Conservation (phyloP, 1,284 basidiomycete species). For the Violaceomyces palustris region DNA sequence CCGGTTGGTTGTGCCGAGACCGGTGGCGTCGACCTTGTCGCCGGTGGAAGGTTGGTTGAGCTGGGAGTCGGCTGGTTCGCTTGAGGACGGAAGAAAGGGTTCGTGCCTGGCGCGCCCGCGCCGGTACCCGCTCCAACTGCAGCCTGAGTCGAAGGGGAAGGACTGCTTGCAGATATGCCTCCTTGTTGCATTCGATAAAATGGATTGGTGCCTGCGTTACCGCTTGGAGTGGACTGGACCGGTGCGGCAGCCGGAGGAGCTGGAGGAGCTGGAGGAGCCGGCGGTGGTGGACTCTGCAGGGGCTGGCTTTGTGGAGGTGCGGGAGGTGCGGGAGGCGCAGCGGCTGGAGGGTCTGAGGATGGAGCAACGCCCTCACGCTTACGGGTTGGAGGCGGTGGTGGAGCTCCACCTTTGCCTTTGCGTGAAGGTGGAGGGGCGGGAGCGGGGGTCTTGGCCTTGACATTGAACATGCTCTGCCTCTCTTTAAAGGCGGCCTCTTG, state of each 20-base stretch:
- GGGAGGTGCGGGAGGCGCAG: conserved; percentile 15
- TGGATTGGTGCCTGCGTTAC: conserved; percentile 36
- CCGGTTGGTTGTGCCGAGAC: conserved; percentile 29
- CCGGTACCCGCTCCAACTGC: not conserved
- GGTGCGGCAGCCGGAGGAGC: conserved; percentile 3
- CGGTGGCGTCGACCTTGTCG: conserved; percentile 24
- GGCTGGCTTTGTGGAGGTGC: conserved; percentile 8
- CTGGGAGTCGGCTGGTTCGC: conserved; percentile 12
- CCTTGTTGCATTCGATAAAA: conserved; percentile 45
- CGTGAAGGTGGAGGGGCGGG: conserved; percentile 25
- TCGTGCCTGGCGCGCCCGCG: conserved; percentile 18
- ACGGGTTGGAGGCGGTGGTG: conserved; percentile 32
- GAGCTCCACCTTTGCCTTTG: conserved; percentile 12
- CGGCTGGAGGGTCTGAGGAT: conserved; percentile 19
- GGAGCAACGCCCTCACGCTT: conserved; percentile 27
- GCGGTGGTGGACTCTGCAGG: too few relatives aligned
- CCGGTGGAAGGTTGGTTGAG: conserved; percentile 12
- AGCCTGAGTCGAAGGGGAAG: too few relatives aligned
- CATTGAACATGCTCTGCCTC: conserved; percentile 34
- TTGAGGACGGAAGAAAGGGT: conserved; percentile 44
- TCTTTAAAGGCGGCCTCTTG: conserved; percentile 46
- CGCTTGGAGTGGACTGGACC: conserved; percentile 13
- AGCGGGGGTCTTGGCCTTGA: conserved; percentile 12
- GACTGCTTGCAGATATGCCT: too few relatives aligned
- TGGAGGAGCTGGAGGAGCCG: conserved; percentile 9